These are phyloP conservation scores for Serendipita sp. DNA, from an alignment of 768 basidiomycete genomes.

Conservation along the genomic window DNA sequence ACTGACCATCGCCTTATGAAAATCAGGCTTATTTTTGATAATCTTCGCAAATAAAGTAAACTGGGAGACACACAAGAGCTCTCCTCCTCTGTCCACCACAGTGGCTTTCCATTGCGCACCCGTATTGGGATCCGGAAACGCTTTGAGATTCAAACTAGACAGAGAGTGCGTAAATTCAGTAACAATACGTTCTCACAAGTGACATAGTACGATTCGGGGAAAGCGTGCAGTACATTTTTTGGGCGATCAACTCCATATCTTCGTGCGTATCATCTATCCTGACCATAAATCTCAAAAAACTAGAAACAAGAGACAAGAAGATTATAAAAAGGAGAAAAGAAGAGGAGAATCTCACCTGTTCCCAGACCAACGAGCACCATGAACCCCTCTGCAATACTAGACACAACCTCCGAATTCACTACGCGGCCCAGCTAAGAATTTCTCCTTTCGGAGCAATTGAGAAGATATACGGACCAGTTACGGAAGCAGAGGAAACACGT, in stretches of 20 bases:
- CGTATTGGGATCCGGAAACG: conserved; percentile 46
- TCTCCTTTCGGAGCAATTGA: background rate
- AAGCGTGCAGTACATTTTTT: conserved; percentile 55
- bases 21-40: conserved; percentile 77
- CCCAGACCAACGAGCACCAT: conserved; percentile 88
- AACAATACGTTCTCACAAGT: background rate
- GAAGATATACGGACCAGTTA: conserved; percentile 36
- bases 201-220: background rate
- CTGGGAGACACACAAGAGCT: conserved; percentile 87
- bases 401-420: conserved; percentile 71
- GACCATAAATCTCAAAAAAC: background rate
- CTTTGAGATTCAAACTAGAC: conserved; percentile 48
- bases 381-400: conserved; percentile 66
- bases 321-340: background rate
- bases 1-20: conserved; percentile 80
- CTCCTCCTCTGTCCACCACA: conserved; percentile 78
- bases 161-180: no score
- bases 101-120: conserved; percentile 71
- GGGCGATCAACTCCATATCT: conserved; percentile 56
- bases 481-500: conserved; percentile 70
- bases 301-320: background rate
- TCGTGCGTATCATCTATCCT: conserved; percentile 60
- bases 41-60: conserved; percentile 83
- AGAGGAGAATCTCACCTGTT: conserved; percentile 33
- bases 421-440: conserved; percentile 4